phyloP scores from a whole-genome alignment of 305 asterid species.

The Fraxinus nigra region DNA sequence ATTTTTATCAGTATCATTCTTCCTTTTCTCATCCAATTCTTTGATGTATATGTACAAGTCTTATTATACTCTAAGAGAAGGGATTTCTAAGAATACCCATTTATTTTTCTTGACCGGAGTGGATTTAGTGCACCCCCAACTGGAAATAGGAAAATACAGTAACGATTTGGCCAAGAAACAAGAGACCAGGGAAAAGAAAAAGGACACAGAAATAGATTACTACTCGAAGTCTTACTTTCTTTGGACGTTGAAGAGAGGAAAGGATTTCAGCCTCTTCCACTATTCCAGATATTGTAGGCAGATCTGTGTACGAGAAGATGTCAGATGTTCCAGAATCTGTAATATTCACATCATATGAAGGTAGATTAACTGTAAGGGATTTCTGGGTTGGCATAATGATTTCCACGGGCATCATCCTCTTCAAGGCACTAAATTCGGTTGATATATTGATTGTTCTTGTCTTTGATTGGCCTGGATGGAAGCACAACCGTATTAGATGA shows the following conservation, averaged over 20 bases:
- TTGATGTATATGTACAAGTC: background rate
- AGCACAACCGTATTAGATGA: constrained; percentile 83
- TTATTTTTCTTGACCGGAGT: background rate
- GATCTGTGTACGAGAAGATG: constrained; percentile 59
- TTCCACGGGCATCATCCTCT: constrained; percentile 96
- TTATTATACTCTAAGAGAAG: background rate
- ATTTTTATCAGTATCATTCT: background rate
- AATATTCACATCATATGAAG: constrained; percentile 52
- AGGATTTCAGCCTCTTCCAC: constrained; percentile 96
- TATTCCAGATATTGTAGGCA: constrained; percentile 89
- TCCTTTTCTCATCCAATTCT: background rate
- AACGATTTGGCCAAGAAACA: constrained; percentile 9
- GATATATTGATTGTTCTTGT: constrained; percentile 67
- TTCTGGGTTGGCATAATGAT: constrained; percentile 92
- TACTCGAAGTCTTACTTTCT: constrained; percentile 59
- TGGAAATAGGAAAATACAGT: background rate
- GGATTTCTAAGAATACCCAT: background rate
- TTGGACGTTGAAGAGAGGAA: constrained; percentile 95
- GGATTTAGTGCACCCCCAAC: background rate
- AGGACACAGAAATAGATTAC: background rate
- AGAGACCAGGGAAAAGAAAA: background rate
- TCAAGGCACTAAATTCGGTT: constrained; percentile 92
- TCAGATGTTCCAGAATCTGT: constrained; percentile 56
- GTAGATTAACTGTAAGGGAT: constrained; percentile 81
- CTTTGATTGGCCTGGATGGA: constrained; percentile 90